Conservation (phyloP, 2,329 filamentous ascomycete species). For the Clarireedia homoeocarpa region DNA sequence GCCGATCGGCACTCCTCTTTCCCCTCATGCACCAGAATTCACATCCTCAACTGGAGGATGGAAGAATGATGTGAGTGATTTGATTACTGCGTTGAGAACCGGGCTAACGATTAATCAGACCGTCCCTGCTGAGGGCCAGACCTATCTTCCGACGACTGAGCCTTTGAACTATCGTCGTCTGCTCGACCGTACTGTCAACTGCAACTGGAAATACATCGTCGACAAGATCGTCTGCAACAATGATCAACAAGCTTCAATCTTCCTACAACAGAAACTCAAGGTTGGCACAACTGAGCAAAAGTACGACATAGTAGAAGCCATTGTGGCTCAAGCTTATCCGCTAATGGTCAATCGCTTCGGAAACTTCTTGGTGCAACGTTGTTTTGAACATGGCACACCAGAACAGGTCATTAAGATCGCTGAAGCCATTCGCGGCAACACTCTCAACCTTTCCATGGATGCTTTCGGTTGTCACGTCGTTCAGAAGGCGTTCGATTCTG, state of each 20-base stretch:
- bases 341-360: constrained; percentile 98
- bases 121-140: constrained; percentile 49
- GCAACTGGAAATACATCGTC: constrained; percentile 99
- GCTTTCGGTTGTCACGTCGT: constrained; percentile 97
- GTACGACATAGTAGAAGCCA: constrained; percentile 93
- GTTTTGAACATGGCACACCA: constrained; percentile 94
- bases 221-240: constrained; percentile 99
- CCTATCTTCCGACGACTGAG: constrained; percentile 79
- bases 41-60: constrained; percentile 41
- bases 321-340: constrained; percentile 88
- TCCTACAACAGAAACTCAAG: constrained; percentile 97
- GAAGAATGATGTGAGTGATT: constrained; percentile 28
- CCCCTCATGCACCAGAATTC: constrained; percentile 68
- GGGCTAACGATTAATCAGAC: constrained; percentile 40
- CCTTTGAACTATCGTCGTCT: constrained; percentile 94
- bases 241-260: constrained; percentile 97
- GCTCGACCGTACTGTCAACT: constrained; percentile 90
- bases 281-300: constrained; percentile 92
- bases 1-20: constrained; percentile 57
- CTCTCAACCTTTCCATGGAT: constrained; percentile 92
- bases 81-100: constrained; percentile 13
- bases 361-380: constrained; percentile 96
- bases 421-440: constrained; percentile 87
- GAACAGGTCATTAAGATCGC: constrained; percentile 95
- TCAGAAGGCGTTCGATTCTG: constrained; percentile 96